phyloP scores from a whole-genome alignment of 2,329 filamentous ascomycete genomes.

The Botrytis sinoallii region DNA sequence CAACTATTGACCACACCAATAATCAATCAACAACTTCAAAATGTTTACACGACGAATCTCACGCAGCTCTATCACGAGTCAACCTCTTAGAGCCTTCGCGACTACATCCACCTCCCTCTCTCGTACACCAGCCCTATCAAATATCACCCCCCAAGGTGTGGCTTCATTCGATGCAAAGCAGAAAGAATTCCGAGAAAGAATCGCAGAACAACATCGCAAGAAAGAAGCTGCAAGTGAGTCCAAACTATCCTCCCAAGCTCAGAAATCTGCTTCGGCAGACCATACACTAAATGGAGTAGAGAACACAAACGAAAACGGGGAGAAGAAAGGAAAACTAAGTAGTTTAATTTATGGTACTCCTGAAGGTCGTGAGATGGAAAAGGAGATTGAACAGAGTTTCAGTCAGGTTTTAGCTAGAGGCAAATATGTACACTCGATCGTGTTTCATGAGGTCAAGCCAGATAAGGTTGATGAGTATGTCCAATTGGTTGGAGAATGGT shows the following conservation, averaged over 20 bases:
- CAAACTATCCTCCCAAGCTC: conserved; percentile 1
- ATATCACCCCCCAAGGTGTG: conserved; percentile 72
- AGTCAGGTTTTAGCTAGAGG: conserved; percentile 90
- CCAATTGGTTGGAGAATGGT: conserved; percentile 84
- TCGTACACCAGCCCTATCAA: conserved; percentile 72
- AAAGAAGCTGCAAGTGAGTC: conserved; percentile 79
- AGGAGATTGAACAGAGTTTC: conserved; percentile 94
- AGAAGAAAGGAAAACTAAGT: conserved; percentile 70
- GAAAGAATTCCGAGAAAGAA: conserved; percentile 78
- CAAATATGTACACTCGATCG: conserved; percentile 98
- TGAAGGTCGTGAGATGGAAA: conserved; percentile 89
- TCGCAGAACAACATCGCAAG: conserved; percentile 71
- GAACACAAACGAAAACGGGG: conserved; percentile 58
- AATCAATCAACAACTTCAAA: conserved; percentile 6
- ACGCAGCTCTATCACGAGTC: conserved; percentile 34
- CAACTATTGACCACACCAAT: not conserved
- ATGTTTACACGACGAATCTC: conserved; percentile 35
- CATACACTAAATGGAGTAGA: conserved; percentile 58
- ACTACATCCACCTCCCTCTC: conserved; percentile 46
- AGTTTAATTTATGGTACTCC: conserved; percentile 96
- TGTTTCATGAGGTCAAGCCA: conserved; percentile 92
- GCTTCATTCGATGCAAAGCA: conserved; percentile 79
- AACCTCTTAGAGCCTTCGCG: conserved; percentile 53
- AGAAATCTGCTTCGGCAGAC: conserved; percentile 43
- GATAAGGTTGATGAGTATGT: conserved; percentile 96